Base-by-base conservation (phyloP, 2,329 filamentous ascomycete genomes). In the Trichoderma asperellum region DNA sequence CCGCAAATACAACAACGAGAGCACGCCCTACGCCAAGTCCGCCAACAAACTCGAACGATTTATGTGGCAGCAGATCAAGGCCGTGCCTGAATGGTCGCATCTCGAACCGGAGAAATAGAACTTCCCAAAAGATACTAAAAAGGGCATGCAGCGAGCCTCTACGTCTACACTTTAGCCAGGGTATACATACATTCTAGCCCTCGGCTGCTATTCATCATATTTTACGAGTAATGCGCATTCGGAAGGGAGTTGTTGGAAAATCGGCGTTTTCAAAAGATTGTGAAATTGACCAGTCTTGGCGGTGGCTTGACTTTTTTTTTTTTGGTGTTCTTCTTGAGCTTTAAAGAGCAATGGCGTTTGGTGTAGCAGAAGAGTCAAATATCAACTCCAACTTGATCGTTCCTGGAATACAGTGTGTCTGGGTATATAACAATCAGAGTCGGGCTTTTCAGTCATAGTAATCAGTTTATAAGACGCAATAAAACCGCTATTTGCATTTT, bases 1-100 rank as follows among this genome's bases (percentile, higher is more conserved):
- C 79, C 90, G 94, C 73, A 91, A 92, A 77, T 99, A 98, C 84
- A 99, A 99, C 77, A 96, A 95, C 75, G 95, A 97, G 82, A 96
- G 85, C 55, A 99, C 95, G 0, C 91, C 93, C 0, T 99, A 99
- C 78, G 93, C 94, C 29, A 99, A 99, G 83, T 93, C 91, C 68
- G 96, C 96, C 52, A 97, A 93, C 78, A 96, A 96, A 77, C 84
- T 99, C 53, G 96, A 91, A 77, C 96, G 96, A 80, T 97, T 90
- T 77, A 96, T 98, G 94, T 97, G 93, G 93, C 87, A 90, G 79
- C 92, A 95, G 81, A 93, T 97, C 80, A 91, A 92, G 77, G 91
- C 92, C 74, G 92, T 97, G 64, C 95, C 95, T 0, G 95, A 97
- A 83, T 98, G 95, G 95, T 93, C 91, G 16, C 85, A 88, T 74